Evolutionary conservation across 2,329 filamentous ascomycete genomes (phyloP), one percentile per base, ranked within the genome.

Genomic region (Nakataea oryzae): DNA sequence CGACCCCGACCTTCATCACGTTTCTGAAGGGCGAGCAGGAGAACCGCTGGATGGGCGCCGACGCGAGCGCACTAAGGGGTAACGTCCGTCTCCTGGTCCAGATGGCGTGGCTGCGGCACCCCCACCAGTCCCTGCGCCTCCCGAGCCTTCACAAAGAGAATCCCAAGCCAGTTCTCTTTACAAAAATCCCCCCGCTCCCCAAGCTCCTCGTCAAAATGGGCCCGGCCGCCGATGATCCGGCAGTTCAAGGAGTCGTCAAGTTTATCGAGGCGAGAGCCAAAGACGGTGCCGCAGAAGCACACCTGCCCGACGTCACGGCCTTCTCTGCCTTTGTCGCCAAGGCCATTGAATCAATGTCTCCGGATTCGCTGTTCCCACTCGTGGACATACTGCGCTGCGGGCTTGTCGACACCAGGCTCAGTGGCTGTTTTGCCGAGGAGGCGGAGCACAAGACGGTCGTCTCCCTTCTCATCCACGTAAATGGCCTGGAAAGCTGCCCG

Each of bases 1-100:
- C 88, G 4, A 96, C 93, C 0, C 93, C 93, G 0, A 96, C 93
- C 0, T 96, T 97, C 70, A 84, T 95, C 69, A 93, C 91, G 0
- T 96, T 93, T 70, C 75, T 93, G 11, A 87, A 82, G 61, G 91
- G 92, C 1, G 75, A 87, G 64, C 85, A 93, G 70, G 83, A 90
- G 59, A 87, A 91, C 65, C 83, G 88, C 66, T 97, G 93, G 93
- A 83, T 81, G 59, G 92, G 92, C 1, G 90, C 89, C 0, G 87
- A 93, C 69, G 81, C 84, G 3, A 78, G 80, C 14, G 79, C 85
- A 21, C 78, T 97, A 17, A 83, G 84, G 61, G 83, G 83, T 21
- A 95, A 92, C 63, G 80, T 96, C 14, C 83, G 86, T 41, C 79
- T 93, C 57, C 77, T 97, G 3, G 77, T 93, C 1, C 83, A 91